Evolutionary conservation across 352 stramenopile species (phyloP), one percentile per base, ranked within the genome.

Genomic region (Globisporangium abappressorium): DNA sequence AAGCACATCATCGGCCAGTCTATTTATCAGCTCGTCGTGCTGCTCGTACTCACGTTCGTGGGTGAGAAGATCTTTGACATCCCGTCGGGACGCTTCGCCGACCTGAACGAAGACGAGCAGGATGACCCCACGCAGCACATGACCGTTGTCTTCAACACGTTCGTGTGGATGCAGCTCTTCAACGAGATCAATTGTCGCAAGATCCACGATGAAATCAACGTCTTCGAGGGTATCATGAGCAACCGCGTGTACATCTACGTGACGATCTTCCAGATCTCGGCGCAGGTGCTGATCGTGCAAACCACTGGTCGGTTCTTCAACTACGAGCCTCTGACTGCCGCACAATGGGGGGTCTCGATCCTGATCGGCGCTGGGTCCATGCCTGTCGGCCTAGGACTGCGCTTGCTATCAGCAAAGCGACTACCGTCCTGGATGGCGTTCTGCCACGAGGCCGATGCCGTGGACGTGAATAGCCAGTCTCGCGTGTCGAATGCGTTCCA

Each of bases 111-210:
- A 0, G 65, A 73, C 11, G 14, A 74, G 7, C 72, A 81, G 33
- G 28, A 81, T 12, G 65, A 85, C 4, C 93, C 91, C 18, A 95
- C 76, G 1, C 66, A 91, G 64, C 97, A 99, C 82, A 98, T 97
- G 81, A 98, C 96, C 3, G 81, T 99, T 61, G 70, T 99, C 59
- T 99, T 99, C 85, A 99, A 99, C 76, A 92, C 94, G 15, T 99
- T 99, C 73, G 97, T 99, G 30, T 98, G 98, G 80, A 91, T 98
- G 70, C 95, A 99, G 87, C 85, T 99, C 34, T 99, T 92, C 66
- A 95, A 95, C 62, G 82, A 95, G 71, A 99, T 99, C 85, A 92
- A 93, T 67, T 90, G 77, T 70, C 83, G 84, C 47, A 92, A 93
- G 64, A 92, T 92, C 71, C 78, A 93, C 79, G 82, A 94, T 62